A percentile compares a stretch with the other conserved stretches of the same genome.
phyloP scores from a whole-genome alignment of 1,284 basidiomycete genomes.

The Schizophyllum amplum region DNA sequence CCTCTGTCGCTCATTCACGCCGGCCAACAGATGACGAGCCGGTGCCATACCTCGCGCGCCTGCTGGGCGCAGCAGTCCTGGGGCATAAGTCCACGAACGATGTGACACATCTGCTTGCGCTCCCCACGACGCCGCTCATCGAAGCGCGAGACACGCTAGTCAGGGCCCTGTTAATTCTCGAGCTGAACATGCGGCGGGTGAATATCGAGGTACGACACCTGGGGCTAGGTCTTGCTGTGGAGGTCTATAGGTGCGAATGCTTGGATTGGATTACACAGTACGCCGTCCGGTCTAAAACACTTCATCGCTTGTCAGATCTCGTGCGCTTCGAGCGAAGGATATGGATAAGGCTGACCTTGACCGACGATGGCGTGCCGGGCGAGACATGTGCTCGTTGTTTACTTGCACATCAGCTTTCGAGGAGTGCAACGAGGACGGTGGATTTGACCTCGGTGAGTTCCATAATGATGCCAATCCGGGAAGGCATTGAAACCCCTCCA shows the following conservation, averaged over 20 bases:
- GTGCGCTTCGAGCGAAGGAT: background rate
- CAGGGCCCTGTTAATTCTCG: background rate
- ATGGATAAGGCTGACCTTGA: background rate
- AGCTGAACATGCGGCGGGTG: background rate
- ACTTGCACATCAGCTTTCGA: background rate
- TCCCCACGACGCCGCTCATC: background rate
- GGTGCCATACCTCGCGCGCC: slow-evolving; percentile 9
- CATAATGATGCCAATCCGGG: background rate
- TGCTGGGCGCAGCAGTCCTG: background rate
- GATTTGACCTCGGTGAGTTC: background rate
- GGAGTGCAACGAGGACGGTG: background rate
- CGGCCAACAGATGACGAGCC: background rate
- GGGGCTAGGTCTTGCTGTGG: background rate
- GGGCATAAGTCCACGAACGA: background rate
- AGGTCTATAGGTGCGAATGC: background rate
- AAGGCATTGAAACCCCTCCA: background rate
- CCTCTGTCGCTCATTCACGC: background rate
- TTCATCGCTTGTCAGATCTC: slow-evolving; percentile 22
- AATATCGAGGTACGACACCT: background rate
- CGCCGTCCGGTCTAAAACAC: no score
- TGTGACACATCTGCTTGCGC: background rate
- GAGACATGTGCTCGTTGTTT: background rate
- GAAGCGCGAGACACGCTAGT: background rate
- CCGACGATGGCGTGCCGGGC: background rate
- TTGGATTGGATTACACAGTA: no score